Evolutionary conservation across 768 basidiomycete genomes (phyloP).

Genomic region (Suillus occidentalis): DNA sequence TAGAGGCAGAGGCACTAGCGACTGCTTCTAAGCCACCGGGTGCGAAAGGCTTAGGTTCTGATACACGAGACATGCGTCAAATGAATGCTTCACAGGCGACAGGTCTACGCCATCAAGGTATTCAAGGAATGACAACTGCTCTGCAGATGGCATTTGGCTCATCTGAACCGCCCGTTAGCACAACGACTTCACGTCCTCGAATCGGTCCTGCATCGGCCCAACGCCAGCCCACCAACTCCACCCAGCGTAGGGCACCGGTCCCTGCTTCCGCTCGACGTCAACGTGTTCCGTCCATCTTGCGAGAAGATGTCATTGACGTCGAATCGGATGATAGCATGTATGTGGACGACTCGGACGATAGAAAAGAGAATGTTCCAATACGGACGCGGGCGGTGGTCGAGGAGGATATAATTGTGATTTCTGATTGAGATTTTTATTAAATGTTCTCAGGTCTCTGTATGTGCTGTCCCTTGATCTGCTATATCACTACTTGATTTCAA

Average conservation of each 20-base stretch:
- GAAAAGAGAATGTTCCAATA: constrained; percentile 66
- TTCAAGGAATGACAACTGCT: neutral
- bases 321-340: constrained; percentile 41
- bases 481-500: neutral
- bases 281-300: neutral
- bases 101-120: neutral
- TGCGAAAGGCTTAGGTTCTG: neutral
- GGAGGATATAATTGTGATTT: constrained; percentile 54
- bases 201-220: neutral
- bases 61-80: neutral
- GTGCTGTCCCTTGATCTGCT: neutral
- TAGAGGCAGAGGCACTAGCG: constrained; percentile 22
- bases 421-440: constrained; percentile 21
- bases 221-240: neutral
- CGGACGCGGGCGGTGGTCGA: constrained; percentile 39
- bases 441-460: neutral
- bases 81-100: neutral
- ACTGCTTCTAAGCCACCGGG: constrained; percentile 2
- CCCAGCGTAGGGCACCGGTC: neutral
- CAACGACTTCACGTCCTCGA: neutral
- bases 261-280: neutral
- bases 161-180: neutral
- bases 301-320: constrained; percentile 39
- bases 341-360: constrained; percentile 33
- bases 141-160: neutral